phyloP scores from a whole-genome alignment of 495 filamentous ascomycete species.

The Aspergillus incahuasiensis region DNA sequence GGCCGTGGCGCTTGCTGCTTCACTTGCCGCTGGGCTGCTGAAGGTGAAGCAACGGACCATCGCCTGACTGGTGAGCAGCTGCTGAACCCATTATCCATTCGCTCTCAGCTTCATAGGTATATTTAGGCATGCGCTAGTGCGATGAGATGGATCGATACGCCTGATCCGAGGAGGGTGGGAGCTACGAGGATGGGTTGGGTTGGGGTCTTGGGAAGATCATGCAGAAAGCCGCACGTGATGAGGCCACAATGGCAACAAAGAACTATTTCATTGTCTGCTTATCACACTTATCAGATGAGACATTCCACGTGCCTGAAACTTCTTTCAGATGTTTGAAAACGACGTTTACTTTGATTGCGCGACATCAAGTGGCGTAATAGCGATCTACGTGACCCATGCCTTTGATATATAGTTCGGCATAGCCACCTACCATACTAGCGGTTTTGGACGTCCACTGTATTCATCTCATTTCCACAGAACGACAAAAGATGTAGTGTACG shows the following conservation, averaged over 20 bases:
- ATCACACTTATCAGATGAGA: not conserved
- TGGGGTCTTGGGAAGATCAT: not conserved
- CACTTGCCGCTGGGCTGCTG: constrained; percentile 7
- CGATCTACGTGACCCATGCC: not conserved
- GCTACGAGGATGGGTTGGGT: not conserved
- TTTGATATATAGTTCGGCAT: not conserved
- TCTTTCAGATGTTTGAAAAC: not conserved
- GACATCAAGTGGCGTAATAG: not conserved
- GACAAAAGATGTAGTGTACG: no score
- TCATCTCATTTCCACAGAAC: no score
- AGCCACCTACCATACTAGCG: no score
- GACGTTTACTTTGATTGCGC: not conserved
- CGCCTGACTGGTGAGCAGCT: constrained; percentile 2
- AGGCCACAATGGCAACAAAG: not conserved
- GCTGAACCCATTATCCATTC: not conserved
- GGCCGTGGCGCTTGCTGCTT: constrained; percentile 10
- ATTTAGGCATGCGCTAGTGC: not conserved
- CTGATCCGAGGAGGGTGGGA: not conserved
- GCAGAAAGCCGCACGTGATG: not conserved
- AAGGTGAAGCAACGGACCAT: not conserved
- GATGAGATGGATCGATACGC: not conserved
- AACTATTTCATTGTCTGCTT: not conserved
- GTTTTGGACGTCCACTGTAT: no score
- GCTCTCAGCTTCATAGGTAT: not conserved
- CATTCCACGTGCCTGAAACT: not conserved